Conservation (phyloP, 345 rosid genomes). For the Turnera subulata region DNA sequence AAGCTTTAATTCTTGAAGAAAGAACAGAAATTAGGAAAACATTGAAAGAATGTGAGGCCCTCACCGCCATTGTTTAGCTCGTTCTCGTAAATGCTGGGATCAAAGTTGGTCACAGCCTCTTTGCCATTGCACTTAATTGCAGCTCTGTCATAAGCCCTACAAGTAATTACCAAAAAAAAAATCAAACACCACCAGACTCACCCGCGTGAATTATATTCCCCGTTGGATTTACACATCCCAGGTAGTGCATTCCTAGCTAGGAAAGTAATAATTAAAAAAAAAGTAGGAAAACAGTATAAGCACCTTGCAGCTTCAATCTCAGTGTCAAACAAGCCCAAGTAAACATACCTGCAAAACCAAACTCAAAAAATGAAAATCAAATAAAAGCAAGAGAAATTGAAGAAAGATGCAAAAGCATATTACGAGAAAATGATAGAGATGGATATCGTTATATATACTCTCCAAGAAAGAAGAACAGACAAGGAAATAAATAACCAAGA, state of each 20-base stretch:
- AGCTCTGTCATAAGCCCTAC: slow-evolving; percentile 81
- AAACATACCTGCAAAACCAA: slow-evolving; percentile 60
- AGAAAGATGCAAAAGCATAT: not conserved
- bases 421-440: not conserved
- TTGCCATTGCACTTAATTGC: slow-evolving; percentile 93
- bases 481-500: not conserved
- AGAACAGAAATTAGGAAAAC: too few species aligned
- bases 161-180: not conserved
- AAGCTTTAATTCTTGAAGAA: too few species aligned
- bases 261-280: too few species aligned
- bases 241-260: too few species aligned
- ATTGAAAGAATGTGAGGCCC: not conserved
- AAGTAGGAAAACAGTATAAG: not conserved
- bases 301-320: slow-evolving; percentile 96
- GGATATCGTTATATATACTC: not conserved
- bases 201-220: too few species aligned
- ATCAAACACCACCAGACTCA: too few species aligned
- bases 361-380: not conserved
- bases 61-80: slow-evolving; percentile 52
- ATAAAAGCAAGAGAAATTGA: not conserved
- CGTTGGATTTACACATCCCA: too few species aligned
- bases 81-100: slow-evolving; percentile 68
- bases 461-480: not conserved
- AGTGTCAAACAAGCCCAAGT: slow-evolving; percentile 87
- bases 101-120: slow-evolving; percentile 93